These are phyloP conservation scores for Tremella fuciformis DNA, from an alignment of 768 basidiomycete species.

Conservation along the genomic window DNA sequence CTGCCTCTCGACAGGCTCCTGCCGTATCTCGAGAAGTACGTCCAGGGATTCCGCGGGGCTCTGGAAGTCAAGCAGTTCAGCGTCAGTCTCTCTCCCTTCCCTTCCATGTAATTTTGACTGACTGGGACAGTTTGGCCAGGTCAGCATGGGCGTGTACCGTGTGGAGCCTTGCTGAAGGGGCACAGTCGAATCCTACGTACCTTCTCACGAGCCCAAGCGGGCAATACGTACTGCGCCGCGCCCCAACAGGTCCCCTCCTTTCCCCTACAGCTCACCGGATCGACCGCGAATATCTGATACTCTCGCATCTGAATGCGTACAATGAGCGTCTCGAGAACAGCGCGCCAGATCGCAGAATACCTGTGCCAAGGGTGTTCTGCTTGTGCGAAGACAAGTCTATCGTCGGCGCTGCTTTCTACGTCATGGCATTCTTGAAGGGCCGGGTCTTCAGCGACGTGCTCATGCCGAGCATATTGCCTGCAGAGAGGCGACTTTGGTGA, in stretches of 20 bases:
- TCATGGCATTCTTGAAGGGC: slow-evolving; percentile 94
- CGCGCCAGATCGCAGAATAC: slow-evolving; percentile 57
- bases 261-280: slow-evolving; percentile 92
- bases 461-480: slow-evolving; percentile 65
- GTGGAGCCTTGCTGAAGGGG: neutral
- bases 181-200: slow-evolving; percentile 88
- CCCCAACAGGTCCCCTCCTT: slow-evolving; percentile 80
- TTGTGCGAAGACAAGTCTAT: slow-evolving; percentile 75
- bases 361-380: slow-evolving; percentile 77
- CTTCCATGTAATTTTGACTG: neutral
- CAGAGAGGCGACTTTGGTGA: slow-evolving; percentile 70
- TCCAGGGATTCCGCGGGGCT: slow-evolving; percentile 62
- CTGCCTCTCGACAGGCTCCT: slow-evolving; percentile 38
- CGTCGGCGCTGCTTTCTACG: slow-evolving; percentile 86
- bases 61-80: slow-evolving; percentile 89
- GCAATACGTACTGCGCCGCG: slow-evolving; percentile 84
- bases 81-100: slow-evolving; percentile 57
- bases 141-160: slow-evolving; percentile 49
- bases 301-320: slow-evolving; percentile 71
- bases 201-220: slow-evolving; percentile 68
- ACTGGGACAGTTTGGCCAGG: slow-evolving; percentile 74
- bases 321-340: slow-evolving; percentile 57
- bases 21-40: slow-evolving; percentile 60
- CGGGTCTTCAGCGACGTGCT: slow-evolving; percentile 84
- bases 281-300: slow-evolving; percentile 83